Percentiles rank a stretch among this genome's conserved stretches.
Conservation (phyloP, 2,329 filamentous ascomycete genomes). For the Botrytis aclada region DNA sequence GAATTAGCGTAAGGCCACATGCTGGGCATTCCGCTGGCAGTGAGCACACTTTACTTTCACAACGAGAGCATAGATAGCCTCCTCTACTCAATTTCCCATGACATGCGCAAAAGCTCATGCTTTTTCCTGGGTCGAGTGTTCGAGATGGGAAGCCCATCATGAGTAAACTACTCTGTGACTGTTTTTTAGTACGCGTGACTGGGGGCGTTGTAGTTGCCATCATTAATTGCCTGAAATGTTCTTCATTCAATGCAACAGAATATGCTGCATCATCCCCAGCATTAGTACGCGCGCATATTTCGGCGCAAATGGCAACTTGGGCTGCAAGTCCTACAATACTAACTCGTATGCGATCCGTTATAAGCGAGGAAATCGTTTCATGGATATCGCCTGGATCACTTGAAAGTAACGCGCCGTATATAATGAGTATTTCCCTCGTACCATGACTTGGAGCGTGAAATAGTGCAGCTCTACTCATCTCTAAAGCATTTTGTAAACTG, state of each 20-base stretch:
- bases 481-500: slow-evolving; percentile 88
- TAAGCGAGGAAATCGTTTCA: slow-evolving; percentile 75
- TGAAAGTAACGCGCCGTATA: slow-evolving; percentile 86
- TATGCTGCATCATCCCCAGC: slow-evolving; percentile 73
- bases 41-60: slow-evolving; percentile 82
- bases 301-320: slow-evolving; percentile 86
- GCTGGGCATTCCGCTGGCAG: slow-evolving; percentile 88
- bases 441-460: slow-evolving; percentile 92
- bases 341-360: slow-evolving; percentile 80
- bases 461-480: slow-evolving; percentile 90
- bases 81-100: slow-evolving; percentile 79
- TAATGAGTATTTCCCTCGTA: slow-evolving; percentile 85
- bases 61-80: slow-evolving; percentile 89
- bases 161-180: slow-evolving; percentile 64
- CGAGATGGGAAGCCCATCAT: slow-evolving; percentile 98
- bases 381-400: slow-evolving; percentile 95
- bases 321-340: slow-evolving; percentile 87
- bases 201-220: slow-evolving; percentile 87
- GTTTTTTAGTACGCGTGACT: slow-evolving; percentile 64
- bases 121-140: slow-evolving; percentile 64
- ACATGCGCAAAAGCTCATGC: slow-evolving; percentile 80
- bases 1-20: slow-evolving; percentile 86
- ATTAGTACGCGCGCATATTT: slow-evolving; percentile 86
- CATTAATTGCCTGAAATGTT: slow-evolving; percentile 85
- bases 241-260: slow-evolving; percentile 79